These are phyloP conservation scores for Stylosanthes scabra DNA, from an alignment of 331 rosid species.

Conservation along the genomic window DNA sequence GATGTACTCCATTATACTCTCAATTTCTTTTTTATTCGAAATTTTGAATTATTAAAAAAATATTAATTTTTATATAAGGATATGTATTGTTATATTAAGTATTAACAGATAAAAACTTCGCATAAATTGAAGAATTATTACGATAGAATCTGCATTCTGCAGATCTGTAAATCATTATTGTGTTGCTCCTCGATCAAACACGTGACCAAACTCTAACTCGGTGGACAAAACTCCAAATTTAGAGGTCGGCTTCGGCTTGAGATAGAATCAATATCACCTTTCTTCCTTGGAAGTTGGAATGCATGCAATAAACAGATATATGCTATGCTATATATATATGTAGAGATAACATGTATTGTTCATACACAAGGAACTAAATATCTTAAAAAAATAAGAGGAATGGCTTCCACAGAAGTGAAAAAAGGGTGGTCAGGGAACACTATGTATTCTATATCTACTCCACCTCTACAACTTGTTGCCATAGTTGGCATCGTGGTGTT, in stretches of 20 bases:
- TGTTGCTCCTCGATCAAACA: slow-evolving; percentile 3
- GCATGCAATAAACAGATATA: background rate
- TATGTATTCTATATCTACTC: slow-evolving; percentile 46
- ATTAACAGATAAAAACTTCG: background rate
- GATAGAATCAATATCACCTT: slow-evolving; percentile 33
- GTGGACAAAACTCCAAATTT: slow-evolving; percentile 29
- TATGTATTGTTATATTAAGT: no score
- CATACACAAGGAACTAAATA: background rate
- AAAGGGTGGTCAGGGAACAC: slow-evolving; percentile 61
- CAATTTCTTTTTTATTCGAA: no score
- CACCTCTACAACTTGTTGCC: slow-evolving; percentile 62
- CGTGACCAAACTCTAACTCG: slow-evolving; percentile 18
- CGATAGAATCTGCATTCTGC: background rate
- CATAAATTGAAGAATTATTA: slow-evolving; percentile 26
- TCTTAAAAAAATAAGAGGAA: background rate
- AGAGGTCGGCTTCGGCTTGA: slow-evolving; percentile 31
- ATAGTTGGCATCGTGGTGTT: slow-evolving; percentile 60
- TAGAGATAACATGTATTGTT: background rate
- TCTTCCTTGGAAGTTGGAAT: background rate
- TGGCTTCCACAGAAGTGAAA: slow-evolving; percentile 55
- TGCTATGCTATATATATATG: no score
- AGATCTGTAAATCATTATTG: background rate
- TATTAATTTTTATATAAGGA: no score
- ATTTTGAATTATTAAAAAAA: no score
- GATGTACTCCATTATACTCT: no score